Base-by-base conservation (phyloP, 2,329 filamentous ascomycete species). In the Calonectria hongkongensis region DNA sequence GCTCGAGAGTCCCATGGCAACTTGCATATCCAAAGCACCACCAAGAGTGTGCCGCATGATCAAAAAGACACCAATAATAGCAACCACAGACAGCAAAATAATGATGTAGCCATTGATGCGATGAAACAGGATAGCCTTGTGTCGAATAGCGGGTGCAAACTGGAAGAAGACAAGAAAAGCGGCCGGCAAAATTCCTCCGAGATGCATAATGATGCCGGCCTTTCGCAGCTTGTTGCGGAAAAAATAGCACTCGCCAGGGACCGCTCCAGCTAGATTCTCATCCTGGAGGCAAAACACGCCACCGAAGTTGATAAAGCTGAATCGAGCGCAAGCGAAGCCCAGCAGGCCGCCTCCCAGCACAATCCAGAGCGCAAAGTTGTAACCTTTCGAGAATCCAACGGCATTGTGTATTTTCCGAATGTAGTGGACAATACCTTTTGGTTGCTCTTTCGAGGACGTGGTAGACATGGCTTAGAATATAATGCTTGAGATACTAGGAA, bases 51-150 rank as follows among this genome's bases (percentile, higher is more conserved):
- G 83, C 0, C 86, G 84, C 0, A 84, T 82, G n/a, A 92, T 88
- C 82, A 92, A 88, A 0, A 92, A 73, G 0, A 87, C 89, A 0
- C 88, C 88, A 0, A 83, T 83, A 0, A 87, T 87, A 7, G 84
- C 83, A 4, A 88, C 62, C 0, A 88, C n/a, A 1, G 87, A 82
- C 0, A 93, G 83, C 0, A 89, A 58, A 0, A 90, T 73, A 48
- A 91, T 80, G 7, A 88, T 51, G 70, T 92, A 92, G 0, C 92
- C 92, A 67, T 89, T 90, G 70, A 93, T 85, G 0, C 91, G 88
- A 77, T 93, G 92, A n/a, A 92, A 79, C 0, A 89, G 69, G 0
- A 91, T 81, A 48, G 82, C 78, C 68, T 86, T 88, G 73, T 89
- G 85, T 2, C 87, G 83, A 21, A 88, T 81, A 2, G 80, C 73